Base-by-base conservation (phyloP, 192 early-diverging fungal species). In the Physocladia obscura region DNA sequence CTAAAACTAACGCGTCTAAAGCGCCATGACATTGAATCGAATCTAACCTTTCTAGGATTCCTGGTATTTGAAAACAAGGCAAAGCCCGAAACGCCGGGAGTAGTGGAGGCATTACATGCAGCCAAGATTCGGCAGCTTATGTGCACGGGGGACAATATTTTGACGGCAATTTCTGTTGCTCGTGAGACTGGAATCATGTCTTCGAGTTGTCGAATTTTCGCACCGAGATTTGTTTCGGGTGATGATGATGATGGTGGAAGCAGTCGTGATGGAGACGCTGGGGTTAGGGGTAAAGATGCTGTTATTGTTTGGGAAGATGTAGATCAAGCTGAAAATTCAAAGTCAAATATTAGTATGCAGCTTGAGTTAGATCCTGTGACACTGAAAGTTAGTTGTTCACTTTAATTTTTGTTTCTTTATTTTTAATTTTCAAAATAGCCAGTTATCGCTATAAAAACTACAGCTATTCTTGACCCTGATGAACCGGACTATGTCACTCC, bases 51-150 rank as follows among this genome's bases (percentile, higher is more conserved):
- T 76, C 76, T 99, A 57, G 98, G 96, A 0, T 94, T 99, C 57
- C 86, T 99, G 47, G 85, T 99, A 26, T 99, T 99, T 86, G 98
- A 99, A 73, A 99, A 99, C 86, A 98, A 96, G 82, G 77, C 98
- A 27, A 99, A 99, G 69, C 87, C 91, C 2, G 89, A 89, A 2
- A 95, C 95, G 0, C 78, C 87, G 15, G 78, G 85, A 2, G 91
- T 94, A 2, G 81, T 99, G 5, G 81, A 88, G 32, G 87, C 86
- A 31, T 81, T 99, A 22, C 78, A 86, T 27, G 82, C 83, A 26
- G 98, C 98, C 11, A 81, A 85, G 21, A 95, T 99, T 57, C 84
- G 95, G 30, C 92, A 93, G 79, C 88, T 98, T 44, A 99, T 99
- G 98, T 98, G 96, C 70, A 98, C 98, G 0, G 89, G 95, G 21